Conservation (phyloP, 1,284 basidiomycete species). For the Moniliophthora roreri region DNA sequence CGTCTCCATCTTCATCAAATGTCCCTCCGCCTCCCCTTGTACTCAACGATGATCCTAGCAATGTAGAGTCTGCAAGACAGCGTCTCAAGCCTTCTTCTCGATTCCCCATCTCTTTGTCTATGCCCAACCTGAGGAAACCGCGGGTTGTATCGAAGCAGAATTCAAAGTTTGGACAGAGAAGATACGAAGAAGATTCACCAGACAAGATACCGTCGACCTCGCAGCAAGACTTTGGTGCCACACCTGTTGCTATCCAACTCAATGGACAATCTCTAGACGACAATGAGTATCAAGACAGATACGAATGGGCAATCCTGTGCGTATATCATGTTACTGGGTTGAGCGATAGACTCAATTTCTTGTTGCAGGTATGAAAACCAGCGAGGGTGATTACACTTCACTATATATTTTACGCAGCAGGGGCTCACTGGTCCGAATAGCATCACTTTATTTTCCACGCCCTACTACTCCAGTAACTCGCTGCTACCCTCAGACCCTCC, state of each 20-base stretch:
- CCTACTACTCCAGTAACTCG: slow-evolving; percentile 68
- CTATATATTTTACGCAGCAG: slow-evolving; percentile 11
- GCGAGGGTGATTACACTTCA: slow-evolving; percentile 54
- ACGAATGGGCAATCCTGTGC: slow-evolving; percentile 70
- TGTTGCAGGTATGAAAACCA: slow-evolving; percentile 63
- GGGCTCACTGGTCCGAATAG: slow-evolving; percentile 31
- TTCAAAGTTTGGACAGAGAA: not conserved
- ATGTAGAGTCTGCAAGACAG: not conserved
- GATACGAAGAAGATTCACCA: not conserved
- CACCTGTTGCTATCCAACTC: not conserved
- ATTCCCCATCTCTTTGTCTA: slow-evolving; percentile 1
- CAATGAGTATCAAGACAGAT: slow-evolving; percentile 41
- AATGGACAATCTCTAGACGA: not conserved
- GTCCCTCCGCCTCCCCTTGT: not conserved
- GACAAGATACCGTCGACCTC: not conserved
- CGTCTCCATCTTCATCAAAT: not conserved
- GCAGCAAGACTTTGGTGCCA: not conserved
- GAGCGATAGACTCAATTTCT: not conserved
- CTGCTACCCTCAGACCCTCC: slow-evolving; percentile 75
- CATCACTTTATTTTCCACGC: slow-evolving; percentile 68
- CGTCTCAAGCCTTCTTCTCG: not conserved
- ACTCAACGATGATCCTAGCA: not conserved
- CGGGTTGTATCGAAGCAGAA: not conserved
- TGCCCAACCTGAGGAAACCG: not conserved
- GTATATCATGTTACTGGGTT: slow-evolving; percentile 13